phyloP scores from a whole-genome alignment of 495 filamentous ascomycete species.

The Penicillium coffeae region DNA sequence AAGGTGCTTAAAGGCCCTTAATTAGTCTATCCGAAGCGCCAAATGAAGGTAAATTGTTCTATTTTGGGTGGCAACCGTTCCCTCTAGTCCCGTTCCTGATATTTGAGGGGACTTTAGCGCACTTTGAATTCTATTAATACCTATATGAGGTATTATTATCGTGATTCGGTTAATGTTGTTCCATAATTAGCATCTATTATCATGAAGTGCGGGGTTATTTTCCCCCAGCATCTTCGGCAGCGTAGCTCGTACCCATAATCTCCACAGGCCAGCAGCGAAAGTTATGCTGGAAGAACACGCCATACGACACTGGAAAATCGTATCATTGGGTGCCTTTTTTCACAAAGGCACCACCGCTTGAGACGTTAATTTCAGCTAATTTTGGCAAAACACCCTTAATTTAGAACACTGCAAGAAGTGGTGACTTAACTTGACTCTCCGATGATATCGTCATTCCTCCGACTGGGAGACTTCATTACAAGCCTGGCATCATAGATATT shows the following conservation, averaged over 20 bases:
- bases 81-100: too few relatives aligned
- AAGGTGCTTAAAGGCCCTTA: neutral
- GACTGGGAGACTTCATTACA: too few relatives aligned
- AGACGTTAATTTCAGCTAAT: neutral
- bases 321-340: neutral
- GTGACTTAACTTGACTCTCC: too few relatives aligned
- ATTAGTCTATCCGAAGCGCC: neutral
- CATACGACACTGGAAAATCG: neutral
- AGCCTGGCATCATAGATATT: too few relatives aligned
- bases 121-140: slow-evolving; percentile 4
- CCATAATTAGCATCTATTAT: slow-evolving; percentile 5
- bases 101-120: neutral
- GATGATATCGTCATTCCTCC: too few relatives aligned
- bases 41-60: neutral
- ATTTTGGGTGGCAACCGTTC: neutral
- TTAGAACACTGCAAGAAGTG: too few relatives aligned
- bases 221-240: too few relatives aligned
- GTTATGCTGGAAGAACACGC: neutral
- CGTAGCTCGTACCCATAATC: neutral
- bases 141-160: slow-evolving; percentile 1
- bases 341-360: neutral
- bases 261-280: neutral
- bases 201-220: slow-evolving; percentile 2
- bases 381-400: neutral
- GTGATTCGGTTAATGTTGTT: neutral